Evolutionary conservation across 1,284 basidiomycete genomes (phyloP), one percentile per base, ranked within the genome.

Genomic region (Boletus semigastroideus): DNA sequence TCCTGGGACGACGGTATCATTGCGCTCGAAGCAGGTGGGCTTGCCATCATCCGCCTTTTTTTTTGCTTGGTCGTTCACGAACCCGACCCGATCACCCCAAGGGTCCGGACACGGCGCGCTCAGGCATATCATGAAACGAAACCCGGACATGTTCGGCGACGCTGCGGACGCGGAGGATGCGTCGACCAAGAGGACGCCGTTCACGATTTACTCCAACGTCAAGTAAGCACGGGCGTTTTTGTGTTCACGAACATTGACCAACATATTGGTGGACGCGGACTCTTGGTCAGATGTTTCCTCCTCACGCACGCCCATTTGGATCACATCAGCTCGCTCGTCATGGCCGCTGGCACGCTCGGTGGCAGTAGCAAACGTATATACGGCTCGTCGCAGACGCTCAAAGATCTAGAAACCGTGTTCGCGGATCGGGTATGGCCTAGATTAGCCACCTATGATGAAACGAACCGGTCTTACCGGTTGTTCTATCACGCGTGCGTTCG

Each of bases 241-340:
- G n/a, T n/a, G n/a, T n/a, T n/a, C n/a, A n/a, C n/a, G n/a, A n/a
- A n/a, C n/a, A n/a, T n/a, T n/a, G n/a, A n/a, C n/a, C n/a, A n/a
- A n/a, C n/a, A n/a, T n/a, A n/a, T n/a, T n/a, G n/a, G n/a, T n/a
- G 31, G 13, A 14, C 13, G 7, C 31, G 31, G 16, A 17, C n/a
- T n/a, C n/a, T n/a, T n/a, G n/a, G n/a, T 2, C 28, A 63, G 87
- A 54, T 84, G 80, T 54, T 92, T 84, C 60, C 76, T 93, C 51
- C 74, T 93, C 59, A 86, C 86, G 5, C 91, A 93, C 69, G 84
- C 87, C 3, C 91, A 94, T 66, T 70, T 94, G 22, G 91, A 94
- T 70, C 92, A 94, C 66, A 78, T 92, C 54, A 81, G 76, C 57
- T 83, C 88, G 48, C 75, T 93, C 22, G 78, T 92, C 34, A 70